Base-by-base conservation (phyloP, 2,329 filamentous ascomycete species). In the Beauveria caledonica region DNA sequence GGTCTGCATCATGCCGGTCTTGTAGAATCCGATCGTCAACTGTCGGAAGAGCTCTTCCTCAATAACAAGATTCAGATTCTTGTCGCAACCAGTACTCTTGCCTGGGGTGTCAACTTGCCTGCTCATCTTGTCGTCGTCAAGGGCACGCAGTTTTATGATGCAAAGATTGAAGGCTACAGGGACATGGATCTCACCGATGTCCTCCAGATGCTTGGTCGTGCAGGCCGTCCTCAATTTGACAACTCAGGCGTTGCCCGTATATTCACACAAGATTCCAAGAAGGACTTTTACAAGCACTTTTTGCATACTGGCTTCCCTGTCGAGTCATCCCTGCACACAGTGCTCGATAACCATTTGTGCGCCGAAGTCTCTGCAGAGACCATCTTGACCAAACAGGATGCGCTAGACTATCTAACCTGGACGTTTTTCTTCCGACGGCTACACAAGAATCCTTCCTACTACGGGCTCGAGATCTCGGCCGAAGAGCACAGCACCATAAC, bases 121-220 rank as follows among this genome's bases (percentile, higher is more conserved):
- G 94, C 95, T 1, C 95, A 99, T 75, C 80, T 99, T 5, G 94
- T 99, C 3, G 90, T 99, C 1, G 95, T 99, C 62, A 99, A 99
- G 73, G 94, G 94, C 58, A 99, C 94, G 0, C 95, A 99, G 69
- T 99, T 90, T 76, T 99, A 95, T 71, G 94, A 99, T 68, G 94
- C 94, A 44, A 99, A 99, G 75, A 94, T 90, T 5, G 94, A 97
- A 76, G 93, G 89, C 0, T 99, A 99, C 76, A 94, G 90, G 70
- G 95, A 99, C 73, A 99, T 99, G 95, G 94, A 99, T 71, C 77
- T 99, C 62, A 99, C 94, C 0, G 94, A 99, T 74, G 94, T 99
- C 36, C 78, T 99, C 63, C 94, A 99, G 75, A 99, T 99, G 94
- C 80, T 99, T 29, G 94, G 94, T 66, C 88, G 94, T 74, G 94